Base-by-base conservation (phyloP, 2,329 filamentous ascomycete species). In the Cercospora sp. region DNA sequence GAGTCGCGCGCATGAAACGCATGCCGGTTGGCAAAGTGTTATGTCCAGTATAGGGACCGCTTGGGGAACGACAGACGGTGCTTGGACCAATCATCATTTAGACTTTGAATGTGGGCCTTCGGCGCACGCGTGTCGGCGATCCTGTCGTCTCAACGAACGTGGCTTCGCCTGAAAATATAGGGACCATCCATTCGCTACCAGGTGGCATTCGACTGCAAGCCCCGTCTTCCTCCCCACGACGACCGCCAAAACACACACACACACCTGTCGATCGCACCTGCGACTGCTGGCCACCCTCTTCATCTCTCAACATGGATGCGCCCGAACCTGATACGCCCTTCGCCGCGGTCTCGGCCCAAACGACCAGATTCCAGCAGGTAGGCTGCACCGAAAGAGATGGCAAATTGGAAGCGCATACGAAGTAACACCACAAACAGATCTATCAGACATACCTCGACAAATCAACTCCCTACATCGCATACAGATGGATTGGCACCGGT, bases 371-470 rank as follows among this genome's bases (percentile, higher is more conserved):
- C 74, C 86, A 89, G 81, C 87, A 89, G 82, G 91, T 94, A 82
- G 75, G 88, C 30, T 13, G 34, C 51, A 28, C 12, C 55, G 37
- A 34, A 21, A 55, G 13, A 18, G n/a, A 37, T 30, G 13, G 59
- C 37, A n/a, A 28, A 30, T n/a, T 30, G 34, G 59, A 13, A 37
- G 37, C 40, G 18, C 60, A 65, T 65, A 2, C 10, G 21, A 18
- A 28, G 9, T 65, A 28, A 65, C 34, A 18, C 34, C 1, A 65
- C n/a, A 21, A 21, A 34, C 81, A 97, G 93, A 88, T 93, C 85
- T 98, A 97, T 80, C 95, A 99, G 89, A 86, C 92, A 66, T 92
- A 95, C 72, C 89, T 99, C 74, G 95, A 99, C 82, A 91, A 93
- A 82, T 94, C 91, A 63, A 98, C 94, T 9, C 95, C 95, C 13